Conservation (phyloP, 2,329 filamentous ascomycete species). For the Biscogniauxia marginata region DNA sequence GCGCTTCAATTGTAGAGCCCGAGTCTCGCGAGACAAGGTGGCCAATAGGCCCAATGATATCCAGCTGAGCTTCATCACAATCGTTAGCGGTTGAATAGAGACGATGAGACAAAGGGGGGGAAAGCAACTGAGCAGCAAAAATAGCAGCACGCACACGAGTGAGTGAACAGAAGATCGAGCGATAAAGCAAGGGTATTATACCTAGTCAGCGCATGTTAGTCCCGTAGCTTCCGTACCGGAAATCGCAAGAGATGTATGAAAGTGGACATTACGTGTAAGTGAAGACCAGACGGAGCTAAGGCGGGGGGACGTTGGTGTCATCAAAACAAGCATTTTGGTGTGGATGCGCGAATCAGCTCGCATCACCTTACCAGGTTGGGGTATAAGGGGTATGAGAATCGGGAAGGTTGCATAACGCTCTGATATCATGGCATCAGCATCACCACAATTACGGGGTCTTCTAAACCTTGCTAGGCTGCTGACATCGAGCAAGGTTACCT, state of each 20-base stretch:
- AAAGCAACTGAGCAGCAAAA: neutral
- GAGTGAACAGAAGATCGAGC: neutral
- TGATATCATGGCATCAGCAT: neutral
- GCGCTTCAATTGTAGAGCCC: slow-evolving; percentile 18
- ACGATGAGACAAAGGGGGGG: neutral
- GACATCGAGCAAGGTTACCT: too few relatives aligned
- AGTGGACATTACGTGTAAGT: too few relatives aligned
- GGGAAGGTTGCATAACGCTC: neutral
- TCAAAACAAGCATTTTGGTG: neutral
- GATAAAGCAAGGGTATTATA: neutral
- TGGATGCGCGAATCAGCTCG: neutral
- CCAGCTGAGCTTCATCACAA: slow-evolving; percentile 17
- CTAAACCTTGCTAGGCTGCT: neutral
- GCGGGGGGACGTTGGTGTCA: neutral
- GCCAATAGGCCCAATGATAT: slow-evolving; percentile 18
- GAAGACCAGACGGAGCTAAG: neutral
- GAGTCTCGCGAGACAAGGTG: slow-evolving; percentile 6
- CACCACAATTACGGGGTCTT: neutral
- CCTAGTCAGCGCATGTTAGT: neutral
- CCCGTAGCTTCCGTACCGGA: neutral
- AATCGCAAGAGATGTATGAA: neutral
- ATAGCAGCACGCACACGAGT: neutral
- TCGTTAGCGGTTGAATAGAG: too few relatives aligned
- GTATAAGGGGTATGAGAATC: neutral
- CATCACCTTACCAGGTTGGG: neutral